phyloP scores from a whole-genome alignment of 345 rosid species.

The Gossypium herbaceum region DNA sequence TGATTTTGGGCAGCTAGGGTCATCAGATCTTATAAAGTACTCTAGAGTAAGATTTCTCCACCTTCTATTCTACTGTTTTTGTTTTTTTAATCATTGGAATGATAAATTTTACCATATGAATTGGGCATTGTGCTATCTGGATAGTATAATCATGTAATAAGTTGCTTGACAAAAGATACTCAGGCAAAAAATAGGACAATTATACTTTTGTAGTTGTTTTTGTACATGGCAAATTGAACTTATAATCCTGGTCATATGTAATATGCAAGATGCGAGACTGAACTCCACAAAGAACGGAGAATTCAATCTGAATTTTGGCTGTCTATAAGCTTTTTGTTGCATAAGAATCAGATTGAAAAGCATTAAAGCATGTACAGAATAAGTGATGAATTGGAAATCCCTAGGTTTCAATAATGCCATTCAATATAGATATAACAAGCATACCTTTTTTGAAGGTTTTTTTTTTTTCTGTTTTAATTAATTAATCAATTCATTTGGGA shows the following conservation, averaged over 20 bases:
- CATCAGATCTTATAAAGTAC: slow-evolving; percentile 40
- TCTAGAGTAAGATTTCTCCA: slow-evolving; percentile 39
- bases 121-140: background rate
- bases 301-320: background rate
- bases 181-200: background rate
- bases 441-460: background rate
- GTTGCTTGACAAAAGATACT: background rate
- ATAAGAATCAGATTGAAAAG: background rate
- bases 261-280: background rate
- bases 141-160: background rate
- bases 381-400: background rate
- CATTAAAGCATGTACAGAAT: background rate
- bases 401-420: background rate
- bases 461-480: background rate
- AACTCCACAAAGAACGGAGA: background rate
- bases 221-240: background rate
- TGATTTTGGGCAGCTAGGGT: slow-evolving; percentile 86
- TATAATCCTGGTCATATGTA: background rate
- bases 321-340: background rate
- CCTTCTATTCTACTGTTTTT: background rate
- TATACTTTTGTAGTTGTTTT: background rate
- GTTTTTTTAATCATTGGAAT: background rate
- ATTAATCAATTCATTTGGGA: background rate
- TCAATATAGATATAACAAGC: background rate
- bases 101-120: background rate